Conservation (phyloP, 148 eudicot genomes). For the Fagopyrum esculentum region DNA sequence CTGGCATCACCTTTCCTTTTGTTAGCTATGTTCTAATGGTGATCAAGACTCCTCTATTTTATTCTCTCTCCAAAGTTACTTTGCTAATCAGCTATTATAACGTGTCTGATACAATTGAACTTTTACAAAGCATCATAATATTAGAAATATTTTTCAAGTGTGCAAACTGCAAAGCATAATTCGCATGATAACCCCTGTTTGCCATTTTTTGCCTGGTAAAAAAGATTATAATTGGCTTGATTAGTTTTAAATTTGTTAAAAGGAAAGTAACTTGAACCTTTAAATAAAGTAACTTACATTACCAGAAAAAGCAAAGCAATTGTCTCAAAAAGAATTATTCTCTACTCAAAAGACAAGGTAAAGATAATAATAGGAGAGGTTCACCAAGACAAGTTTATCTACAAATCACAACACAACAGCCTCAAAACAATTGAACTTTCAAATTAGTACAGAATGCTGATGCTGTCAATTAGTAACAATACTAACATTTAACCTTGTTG, state of each 20-base stretch:
- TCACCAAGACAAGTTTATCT: too few species aligned
- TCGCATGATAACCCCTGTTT: neutral
- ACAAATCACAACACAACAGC: neutral
- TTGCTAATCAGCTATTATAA: neutral
- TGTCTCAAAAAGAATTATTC: neutral
- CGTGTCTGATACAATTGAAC: neutral
- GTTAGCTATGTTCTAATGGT: neutral
- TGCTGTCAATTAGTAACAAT: neutral
- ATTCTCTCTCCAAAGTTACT: neutral
- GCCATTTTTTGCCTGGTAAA: neutral
- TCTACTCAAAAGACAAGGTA: neutral
- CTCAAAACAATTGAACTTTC: neutral
- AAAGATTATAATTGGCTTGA: neutral
- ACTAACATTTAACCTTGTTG: neutral
- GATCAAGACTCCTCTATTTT: neutral
- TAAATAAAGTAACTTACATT: neutral
- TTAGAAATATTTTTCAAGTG: neutral
- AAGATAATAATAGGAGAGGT: too few species aligned
- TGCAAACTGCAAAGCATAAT: neutral
- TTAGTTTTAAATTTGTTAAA: neutral
- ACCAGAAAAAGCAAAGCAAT: neutral
- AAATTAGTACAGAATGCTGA: neutral
- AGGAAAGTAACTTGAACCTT: neutral
- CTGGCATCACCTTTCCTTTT: neutral
- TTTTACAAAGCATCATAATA: neutral